phyloP scores from a whole-genome alignment of 345 rosid genomes.

The Angophora floribunda region DNA sequence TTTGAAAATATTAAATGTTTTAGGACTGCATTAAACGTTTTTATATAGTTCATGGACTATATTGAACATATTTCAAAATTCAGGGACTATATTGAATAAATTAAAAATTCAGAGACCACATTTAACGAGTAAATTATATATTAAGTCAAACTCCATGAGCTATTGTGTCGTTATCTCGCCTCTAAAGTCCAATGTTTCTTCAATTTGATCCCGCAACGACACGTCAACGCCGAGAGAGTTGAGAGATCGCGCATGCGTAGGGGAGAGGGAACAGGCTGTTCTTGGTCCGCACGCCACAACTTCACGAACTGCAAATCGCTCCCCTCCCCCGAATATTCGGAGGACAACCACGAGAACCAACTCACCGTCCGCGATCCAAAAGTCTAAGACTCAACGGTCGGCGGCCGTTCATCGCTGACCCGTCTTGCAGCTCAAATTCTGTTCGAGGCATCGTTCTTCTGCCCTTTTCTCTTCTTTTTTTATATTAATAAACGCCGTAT shows the following conservation, averaged over 20 bases:
- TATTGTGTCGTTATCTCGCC: no score
- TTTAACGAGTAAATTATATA: no score
- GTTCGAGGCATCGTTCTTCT: background rate
- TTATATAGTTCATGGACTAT: no score
- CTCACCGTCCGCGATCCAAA: background rate
- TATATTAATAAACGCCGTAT: background rate
- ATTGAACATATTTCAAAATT: no score
- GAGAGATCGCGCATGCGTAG: background rate
- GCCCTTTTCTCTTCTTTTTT: background rate
- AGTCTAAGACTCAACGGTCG: background rate
- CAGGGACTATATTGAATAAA: no score
- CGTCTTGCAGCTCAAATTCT: background rate
- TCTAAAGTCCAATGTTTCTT: background rate
- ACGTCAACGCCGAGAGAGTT: background rate
- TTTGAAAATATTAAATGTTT: no score
- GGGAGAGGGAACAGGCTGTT: background rate
- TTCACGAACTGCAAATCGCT: background rate
- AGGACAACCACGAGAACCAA: background rate
- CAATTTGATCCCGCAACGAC: fast-evolving
- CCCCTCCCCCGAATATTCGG: background rate
- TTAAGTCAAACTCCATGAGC: no score
- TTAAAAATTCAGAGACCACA: no score
- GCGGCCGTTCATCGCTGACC: background rate
- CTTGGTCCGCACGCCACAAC: background rate
- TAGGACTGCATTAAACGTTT: no score